A percentile compares a stretch with the other conserved stretches of the same genome.
These are phyloP conservation scores for Aureobasidium sp. DNA, from an alignment of 2,329 filamentous ascomycete genomes.

Conservation along the genomic window DNA sequence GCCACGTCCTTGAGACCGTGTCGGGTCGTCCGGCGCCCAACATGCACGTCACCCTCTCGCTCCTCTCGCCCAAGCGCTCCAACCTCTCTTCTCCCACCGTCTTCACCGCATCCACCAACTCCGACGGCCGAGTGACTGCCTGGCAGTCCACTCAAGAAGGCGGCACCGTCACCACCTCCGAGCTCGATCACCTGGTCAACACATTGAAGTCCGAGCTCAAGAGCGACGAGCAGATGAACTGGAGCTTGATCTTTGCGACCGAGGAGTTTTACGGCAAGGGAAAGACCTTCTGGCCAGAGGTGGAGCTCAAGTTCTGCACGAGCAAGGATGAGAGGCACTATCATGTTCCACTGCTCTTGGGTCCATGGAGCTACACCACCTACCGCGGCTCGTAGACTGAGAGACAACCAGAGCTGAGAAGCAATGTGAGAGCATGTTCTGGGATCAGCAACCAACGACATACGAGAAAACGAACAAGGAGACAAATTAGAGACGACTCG, in stretches of 20 bases:
- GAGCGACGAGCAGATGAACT: slow-evolving; percentile 43
- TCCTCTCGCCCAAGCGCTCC: slow-evolving; percentile 27
- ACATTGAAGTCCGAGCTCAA: slow-evolving; percentile 24
- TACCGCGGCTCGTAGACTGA: slow-evolving; percentile 61
- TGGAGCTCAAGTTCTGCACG: slow-evolving; percentile 47
- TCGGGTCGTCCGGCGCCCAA: slow-evolving; percentile 58
- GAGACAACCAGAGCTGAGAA: background rate
- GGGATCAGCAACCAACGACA: background rate
- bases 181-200: slow-evolving; percentile 31
- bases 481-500: background rate
- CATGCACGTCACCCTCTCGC: slow-evolving; percentile 58
- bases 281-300: slow-evolving; percentile 50
- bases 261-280: slow-evolving; percentile 59
- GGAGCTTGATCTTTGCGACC: slow-evolving; percentile 66
- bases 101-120: slow-evolving; percentile 63
- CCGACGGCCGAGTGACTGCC: slow-evolving; percentile 62
- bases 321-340: slow-evolving; percentile 52
- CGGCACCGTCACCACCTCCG: slow-evolving; percentile 29
- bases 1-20: slow-evolving; percentile 80
- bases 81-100: slow-evolving; percentile 25
- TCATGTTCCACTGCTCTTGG: slow-evolving; percentile 70
- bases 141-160: slow-evolving; percentile 49
- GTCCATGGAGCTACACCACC: slow-evolving; percentile 73
- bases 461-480: background rate
- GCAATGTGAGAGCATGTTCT: background rate